Conservation (phyloP, 208 protist species). For the Acanthamoeba castellanii region DNA sequence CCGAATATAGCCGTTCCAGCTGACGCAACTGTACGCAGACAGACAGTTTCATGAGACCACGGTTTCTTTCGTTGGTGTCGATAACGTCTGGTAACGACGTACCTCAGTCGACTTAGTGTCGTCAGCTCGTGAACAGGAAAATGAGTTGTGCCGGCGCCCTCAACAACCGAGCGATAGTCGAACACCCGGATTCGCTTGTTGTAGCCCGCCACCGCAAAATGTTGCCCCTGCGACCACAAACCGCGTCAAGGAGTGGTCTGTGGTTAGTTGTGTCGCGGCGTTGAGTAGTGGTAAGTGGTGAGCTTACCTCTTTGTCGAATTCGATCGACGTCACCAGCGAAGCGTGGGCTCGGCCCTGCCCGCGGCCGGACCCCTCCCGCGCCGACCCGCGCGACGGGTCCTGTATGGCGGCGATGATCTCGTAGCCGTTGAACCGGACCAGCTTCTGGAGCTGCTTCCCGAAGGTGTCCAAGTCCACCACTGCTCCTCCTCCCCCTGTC, state of each 20-base stretch:
- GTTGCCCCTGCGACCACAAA: background rate
- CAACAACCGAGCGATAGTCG: constrained; percentile 40
- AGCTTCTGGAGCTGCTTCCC: constrained; percentile 49
- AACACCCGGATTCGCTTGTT: constrained; percentile 60
- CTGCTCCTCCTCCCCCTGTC: background rate
- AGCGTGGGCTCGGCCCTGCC: background rate
- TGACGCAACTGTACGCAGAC: constrained; percentile 51
- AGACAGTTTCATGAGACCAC: background rate
- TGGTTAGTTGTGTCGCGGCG: background rate
- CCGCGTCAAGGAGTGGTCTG: background rate
- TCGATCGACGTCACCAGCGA: background rate
- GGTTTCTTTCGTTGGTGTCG: background rate
- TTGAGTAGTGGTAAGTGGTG: background rate
- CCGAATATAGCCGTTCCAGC: constrained; percentile 81
- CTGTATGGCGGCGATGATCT: background rate
- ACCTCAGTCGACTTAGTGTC: constrained; percentile 70
- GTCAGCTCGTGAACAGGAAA: constrained; percentile 78
- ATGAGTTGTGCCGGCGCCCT: constrained; percentile 37
- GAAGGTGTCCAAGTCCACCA: constrained; percentile 1
- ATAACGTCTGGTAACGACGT: background rate
- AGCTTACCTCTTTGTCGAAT: constrained; percentile 42
- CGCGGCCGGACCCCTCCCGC: background rate
- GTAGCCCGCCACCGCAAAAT: constrained; percentile 63
- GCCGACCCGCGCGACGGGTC: background rate
- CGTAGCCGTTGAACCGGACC: constrained; percentile 41